A percentile compares a stretch with the other conserved stretches of the same genome.
Conservation (phyloP, 2,329 filamentous ascomycete species). For the Ilyonectria sp. region DNA sequence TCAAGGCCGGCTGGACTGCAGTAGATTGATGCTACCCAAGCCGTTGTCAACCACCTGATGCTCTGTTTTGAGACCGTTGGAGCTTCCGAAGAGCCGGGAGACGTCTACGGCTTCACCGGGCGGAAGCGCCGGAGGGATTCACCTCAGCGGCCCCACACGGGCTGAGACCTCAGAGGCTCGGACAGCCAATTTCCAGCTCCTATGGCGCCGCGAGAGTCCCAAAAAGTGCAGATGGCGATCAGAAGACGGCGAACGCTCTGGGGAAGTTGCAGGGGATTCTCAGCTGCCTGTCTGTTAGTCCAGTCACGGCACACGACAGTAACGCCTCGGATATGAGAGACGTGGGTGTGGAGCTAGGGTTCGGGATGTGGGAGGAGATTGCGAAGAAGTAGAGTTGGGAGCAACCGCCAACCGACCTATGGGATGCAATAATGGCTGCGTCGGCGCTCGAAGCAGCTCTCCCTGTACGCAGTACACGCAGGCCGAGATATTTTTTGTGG, state of each 20-base stretch:
- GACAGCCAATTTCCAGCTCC: constrained; percentile 6
- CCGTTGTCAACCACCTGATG: constrained; percentile 15
- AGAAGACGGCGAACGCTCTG: constrained; percentile 18
- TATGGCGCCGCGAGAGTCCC: constrained; percentile 17
- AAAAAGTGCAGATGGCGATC: constrained; percentile 21
- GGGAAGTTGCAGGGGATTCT: constrained; percentile 32
- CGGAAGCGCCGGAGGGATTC: constrained; percentile 48
- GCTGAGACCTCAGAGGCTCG: constrained; percentile 34
- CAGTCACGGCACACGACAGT: constrained; percentile 40
- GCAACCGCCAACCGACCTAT: constrained; percentile 1
- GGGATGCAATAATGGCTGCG: background rate
- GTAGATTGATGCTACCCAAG: constrained; percentile 9
- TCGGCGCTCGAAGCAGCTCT: background rate
- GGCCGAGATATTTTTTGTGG: constrained; percentile 6
- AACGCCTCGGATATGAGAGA: constrained; percentile 36
- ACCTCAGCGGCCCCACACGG: constrained; percentile 37
- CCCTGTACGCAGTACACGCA: background rate
- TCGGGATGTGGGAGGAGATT: constrained; percentile 26
- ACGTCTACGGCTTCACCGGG: constrained; percentile 36
- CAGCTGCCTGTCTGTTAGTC: constrained; percentile 42
- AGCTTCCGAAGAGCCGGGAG: constrained; percentile 41
- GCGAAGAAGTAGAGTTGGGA: constrained; percentile 11
- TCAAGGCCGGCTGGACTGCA: constrained; percentile 1
- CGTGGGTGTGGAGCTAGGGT: constrained; percentile 43
- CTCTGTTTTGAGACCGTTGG: constrained; percentile 35